Conservation (phyloP, 2,329 filamentous ascomycete genomes). For the Alternaria ventricosa region DNA sequence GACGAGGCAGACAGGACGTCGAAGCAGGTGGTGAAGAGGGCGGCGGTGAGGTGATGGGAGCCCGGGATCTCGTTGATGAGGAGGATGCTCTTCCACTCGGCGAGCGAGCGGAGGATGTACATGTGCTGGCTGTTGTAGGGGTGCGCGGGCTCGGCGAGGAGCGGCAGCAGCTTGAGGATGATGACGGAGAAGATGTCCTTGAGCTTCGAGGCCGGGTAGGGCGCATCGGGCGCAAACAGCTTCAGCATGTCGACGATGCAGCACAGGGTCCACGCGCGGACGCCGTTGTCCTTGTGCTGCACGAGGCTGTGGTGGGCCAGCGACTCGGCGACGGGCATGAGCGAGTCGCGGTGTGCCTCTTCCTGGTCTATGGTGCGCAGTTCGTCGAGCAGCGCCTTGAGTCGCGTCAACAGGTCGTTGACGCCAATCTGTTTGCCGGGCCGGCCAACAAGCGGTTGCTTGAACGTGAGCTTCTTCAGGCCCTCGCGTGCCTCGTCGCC, state of each 20-base stretch:
- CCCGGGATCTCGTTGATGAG: slow-evolving; percentile 87
- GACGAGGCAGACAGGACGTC: slow-evolving; percentile 85
- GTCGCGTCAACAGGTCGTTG: slow-evolving; percentile 78
- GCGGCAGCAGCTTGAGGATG: slow-evolving; percentile 80
- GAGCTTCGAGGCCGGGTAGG: slow-evolving; percentile 86
- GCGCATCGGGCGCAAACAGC: slow-evolving; percentile 92
- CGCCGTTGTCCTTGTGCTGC: slow-evolving; percentile 90
- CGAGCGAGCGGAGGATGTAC: slow-evolving; percentile 85
- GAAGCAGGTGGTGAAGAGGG: slow-evolving; percentile 87
- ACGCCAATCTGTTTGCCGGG: slow-evolving; percentile 89
- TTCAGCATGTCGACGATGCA: slow-evolving; percentile 93
- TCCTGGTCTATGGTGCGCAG: slow-evolving; percentile 87
- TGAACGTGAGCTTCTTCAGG: slow-evolving; percentile 69
- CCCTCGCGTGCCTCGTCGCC: slow-evolving; percentile 57
- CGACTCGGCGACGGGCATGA: slow-evolving; percentile 83
- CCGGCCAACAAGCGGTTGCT: slow-evolving; percentile 87
- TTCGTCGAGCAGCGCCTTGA: slow-evolving; percentile 83
- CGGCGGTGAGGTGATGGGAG: slow-evolving; percentile 73
- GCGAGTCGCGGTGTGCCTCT: slow-evolving; percentile 79
- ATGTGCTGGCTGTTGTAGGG: slow-evolving; percentile 93
- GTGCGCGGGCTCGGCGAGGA: slow-evolving; percentile 83
- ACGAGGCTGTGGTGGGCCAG: slow-evolving; percentile 82
- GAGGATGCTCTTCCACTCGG: slow-evolving; percentile 93
- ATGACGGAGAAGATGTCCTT: slow-evolving; percentile 97
- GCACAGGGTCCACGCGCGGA: slow-evolving; percentile 85